Conservation (phyloP, 306 rosid species). For the Lathyrus aphaca region DNA sequence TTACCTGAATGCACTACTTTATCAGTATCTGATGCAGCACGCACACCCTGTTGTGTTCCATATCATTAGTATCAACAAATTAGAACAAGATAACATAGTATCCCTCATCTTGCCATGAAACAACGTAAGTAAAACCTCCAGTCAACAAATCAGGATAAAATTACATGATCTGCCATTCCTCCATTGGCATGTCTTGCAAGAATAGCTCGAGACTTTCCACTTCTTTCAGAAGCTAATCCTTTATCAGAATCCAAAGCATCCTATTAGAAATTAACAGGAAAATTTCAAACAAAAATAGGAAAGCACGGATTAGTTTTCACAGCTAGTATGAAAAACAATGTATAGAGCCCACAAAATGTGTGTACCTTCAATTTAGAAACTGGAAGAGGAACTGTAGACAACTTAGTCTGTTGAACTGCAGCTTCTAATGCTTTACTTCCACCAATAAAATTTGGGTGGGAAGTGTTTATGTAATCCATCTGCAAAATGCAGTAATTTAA, state of each 20-base stretch:
- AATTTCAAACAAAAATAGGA: constrained; percentile 3
- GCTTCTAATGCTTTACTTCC: constrained; percentile 87
- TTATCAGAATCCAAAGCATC: constrained; percentile 77
- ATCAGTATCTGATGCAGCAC: constrained; percentile 63
- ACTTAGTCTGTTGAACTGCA: constrained; percentile 69
- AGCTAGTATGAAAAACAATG: constrained; percentile 16
- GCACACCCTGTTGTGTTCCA: constrained; percentile 56
- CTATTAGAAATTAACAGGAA: constrained; percentile 46
- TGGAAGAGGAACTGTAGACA: constrained; percentile 60
- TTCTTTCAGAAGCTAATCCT: constrained; percentile 71
- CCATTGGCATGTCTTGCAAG: constrained; percentile 81
- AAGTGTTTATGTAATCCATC: constrained; percentile 98
- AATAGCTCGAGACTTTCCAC: constrained; percentile 61
- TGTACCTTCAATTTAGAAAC: constrained; percentile 71
- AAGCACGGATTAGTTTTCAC: background rate
- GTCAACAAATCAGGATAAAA: constrained; percentile 23
- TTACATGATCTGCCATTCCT: constrained; percentile 62
- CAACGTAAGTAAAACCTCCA: constrained; percentile 2
- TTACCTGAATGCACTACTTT: constrained; percentile 69
- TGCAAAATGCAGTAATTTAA: constrained; percentile 49
- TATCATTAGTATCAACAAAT: constrained; percentile 35
- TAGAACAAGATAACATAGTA: constrained; percentile 9
- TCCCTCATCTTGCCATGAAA: constrained; percentile 9
- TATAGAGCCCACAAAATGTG: constrained; percentile 13
- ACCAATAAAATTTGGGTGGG: constrained; percentile 97